These are phyloP conservation scores for Starmerella bombicola DNA, from an alignment of 805 yeast species.

Conservation along the genomic window DNA sequence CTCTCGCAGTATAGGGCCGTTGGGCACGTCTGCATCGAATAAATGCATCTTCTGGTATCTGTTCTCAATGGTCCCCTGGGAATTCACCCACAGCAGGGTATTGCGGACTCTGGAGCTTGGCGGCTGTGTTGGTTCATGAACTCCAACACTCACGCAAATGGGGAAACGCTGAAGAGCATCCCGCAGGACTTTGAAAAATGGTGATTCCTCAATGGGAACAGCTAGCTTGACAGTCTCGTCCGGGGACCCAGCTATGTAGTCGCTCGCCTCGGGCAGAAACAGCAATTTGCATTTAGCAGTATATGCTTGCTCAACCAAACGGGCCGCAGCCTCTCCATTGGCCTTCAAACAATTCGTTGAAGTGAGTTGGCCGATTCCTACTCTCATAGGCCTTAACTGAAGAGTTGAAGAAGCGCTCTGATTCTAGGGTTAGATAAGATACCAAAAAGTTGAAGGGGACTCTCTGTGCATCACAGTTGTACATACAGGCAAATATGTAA, in stretches of 20 bases:
- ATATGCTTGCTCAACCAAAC: conserved; percentile 53
- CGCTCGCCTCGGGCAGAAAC: conserved; percentile 89
- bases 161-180: conserved; percentile 35
- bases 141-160: conserved; percentile 62
- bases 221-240: conserved; percentile 54
- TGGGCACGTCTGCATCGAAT: conserved; percentile 70
- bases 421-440: no score
- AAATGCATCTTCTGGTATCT: conserved; percentile 77
- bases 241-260: conserved; percentile 65
- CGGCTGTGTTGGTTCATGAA: conserved; percentile 60
- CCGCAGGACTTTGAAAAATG: conserved; percentile 37
- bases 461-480: no score
- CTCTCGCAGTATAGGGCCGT: conserved; percentile 73
- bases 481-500: no score
- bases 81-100: conserved; percentile 57
- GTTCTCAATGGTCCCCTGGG: conserved; percentile 50
- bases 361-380: conserved; percentile 59
- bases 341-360: conserved; percentile 49
- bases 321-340: conserved; percentile 49
- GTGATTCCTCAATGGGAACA: conserved; percentile 31
- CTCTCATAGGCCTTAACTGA: conserved; percentile 5
- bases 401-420: not conserved
- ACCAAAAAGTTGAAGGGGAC: no score
- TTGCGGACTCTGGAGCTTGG: conserved; percentile 45
- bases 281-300: conserved; percentile 49